These are phyloP conservation scores for Paramecium bursaria DNA, from an alignment of 73 alveolate species.

Conservation along the genomic window DNA sequence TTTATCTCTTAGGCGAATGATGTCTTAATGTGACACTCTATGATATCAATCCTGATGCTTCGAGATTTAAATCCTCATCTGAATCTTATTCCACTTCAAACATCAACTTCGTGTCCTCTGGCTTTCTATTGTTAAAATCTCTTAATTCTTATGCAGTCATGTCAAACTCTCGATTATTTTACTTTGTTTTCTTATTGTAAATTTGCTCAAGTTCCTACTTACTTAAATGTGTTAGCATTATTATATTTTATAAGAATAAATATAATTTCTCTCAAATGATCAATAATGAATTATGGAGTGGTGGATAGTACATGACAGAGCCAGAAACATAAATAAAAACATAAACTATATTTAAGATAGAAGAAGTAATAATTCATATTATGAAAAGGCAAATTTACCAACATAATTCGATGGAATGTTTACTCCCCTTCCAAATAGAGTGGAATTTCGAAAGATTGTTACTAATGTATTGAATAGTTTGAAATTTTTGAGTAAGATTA, in stretches of 20 bases:
- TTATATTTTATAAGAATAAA: too few species aligned
- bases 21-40: too few species aligned
- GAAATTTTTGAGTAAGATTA: slow-evolving; percentile 19
- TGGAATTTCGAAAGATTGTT: slow-evolving; percentile 55
- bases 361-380: too few species aligned
- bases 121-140: not conserved
- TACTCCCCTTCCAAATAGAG: slow-evolving; percentile 68
- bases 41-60: too few species aligned
- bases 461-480: slow-evolving; percentile 61
- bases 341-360: slow-evolving; percentile 54
- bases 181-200: not conserved
- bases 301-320: slow-evolving; percentile 50
- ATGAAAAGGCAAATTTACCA: slow-evolving; percentile 67
- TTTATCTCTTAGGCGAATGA: too few species aligned
- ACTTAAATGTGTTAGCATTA: not conserved
- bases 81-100: not conserved
- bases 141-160: not conserved
- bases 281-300: too few species aligned
- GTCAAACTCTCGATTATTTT: too few species aligned
- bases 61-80: not conserved
- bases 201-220: not conserved
- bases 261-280: too few species aligned
- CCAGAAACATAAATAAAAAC: slow-evolving; percentile 37
- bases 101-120: not conserved
- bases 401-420: slow-evolving; percentile 59